A percentile compares a stretch with the other conserved stretches of the same genome.
Conservation (phyloP, 2,329 filamentous ascomycete species). For the Teratosphaeria destructans region DNA sequence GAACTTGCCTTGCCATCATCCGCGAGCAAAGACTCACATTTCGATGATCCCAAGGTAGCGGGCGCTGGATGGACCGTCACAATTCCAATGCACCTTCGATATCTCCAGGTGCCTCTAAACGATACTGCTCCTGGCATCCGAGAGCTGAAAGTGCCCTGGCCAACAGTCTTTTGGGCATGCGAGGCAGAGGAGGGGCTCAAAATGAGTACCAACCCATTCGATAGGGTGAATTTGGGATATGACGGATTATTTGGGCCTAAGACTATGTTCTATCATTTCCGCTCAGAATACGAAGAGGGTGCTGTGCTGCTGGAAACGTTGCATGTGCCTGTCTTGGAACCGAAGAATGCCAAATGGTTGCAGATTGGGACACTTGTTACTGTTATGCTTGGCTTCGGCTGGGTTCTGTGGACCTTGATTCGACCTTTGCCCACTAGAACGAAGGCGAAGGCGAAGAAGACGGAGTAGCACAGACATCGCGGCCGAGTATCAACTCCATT, state of each 20-base stretch:
- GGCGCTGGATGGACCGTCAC: constrained; percentile 48
- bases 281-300: constrained; percentile 16
- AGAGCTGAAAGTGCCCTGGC: constrained; percentile 55
- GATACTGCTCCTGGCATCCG: constrained; percentile 17
- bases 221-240: constrained; percentile 73
- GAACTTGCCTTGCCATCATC: constrained; percentile 46
- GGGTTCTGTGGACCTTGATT: constrained; percentile 33
- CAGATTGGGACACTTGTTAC: constrained; percentile 33
- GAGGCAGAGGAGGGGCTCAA: constrained; percentile 52
- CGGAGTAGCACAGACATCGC: not conserved
- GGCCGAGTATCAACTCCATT: not conserved
- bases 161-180: constrained; percentile 86
- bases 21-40: not conserved
- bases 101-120: constrained; percentile 49
- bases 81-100: constrained; percentile 78
- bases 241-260: constrained; percentile 66
- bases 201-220: constrained; percentile 72
- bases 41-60: not conserved
- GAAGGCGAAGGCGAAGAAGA: not conserved
- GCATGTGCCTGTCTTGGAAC: constrained; percentile 34
- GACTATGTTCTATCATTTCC: constrained; percentile 72
- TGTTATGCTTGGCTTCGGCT: constrained; percentile 35
- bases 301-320: constrained; percentile 22
- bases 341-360: constrained; percentile 28
- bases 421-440: not conserved